phyloP scores from a whole-genome alignment of 208 protist species.

The Acanthamoeba sp. region DNA sequence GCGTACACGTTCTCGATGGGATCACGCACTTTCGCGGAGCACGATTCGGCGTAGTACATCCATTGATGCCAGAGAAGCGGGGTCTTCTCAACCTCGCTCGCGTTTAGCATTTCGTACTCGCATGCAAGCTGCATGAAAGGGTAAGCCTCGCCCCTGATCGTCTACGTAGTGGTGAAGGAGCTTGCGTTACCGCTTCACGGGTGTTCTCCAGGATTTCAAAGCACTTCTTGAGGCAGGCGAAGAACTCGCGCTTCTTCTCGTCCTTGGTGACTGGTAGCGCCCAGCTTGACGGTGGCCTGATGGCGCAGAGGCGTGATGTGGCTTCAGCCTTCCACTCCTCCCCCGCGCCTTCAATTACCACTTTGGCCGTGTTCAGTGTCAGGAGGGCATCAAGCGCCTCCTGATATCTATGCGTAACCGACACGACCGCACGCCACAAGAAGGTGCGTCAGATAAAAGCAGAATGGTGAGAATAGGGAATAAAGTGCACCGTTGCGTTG shows the following conservation, averaged over 20 bases:
- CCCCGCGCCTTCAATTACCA: background rate
- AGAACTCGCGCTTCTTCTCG: background rate
- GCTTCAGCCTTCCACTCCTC: background rate
- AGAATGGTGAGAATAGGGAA: too few relatives aligned
- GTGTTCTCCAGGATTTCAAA: background rate
- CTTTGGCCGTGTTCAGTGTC: background rate
- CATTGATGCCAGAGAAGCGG: background rate
- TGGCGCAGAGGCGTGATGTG: background rate
- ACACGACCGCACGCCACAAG: too few relatives aligned
- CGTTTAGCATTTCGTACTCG: background rate
- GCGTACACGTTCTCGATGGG: background rate
- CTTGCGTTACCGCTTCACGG: background rate
- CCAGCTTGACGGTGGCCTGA: background rate
- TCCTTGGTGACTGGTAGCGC: background rate
- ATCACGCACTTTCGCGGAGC: background rate
- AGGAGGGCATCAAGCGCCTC: background rate
- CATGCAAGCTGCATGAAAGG: background rate
- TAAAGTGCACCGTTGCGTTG: too few relatives aligned
- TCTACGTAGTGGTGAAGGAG: too few relatives aligned
- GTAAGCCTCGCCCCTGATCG: too few relatives aligned
- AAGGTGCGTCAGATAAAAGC: too few relatives aligned
- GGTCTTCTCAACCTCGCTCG: background rate
- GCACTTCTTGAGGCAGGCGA: background rate
- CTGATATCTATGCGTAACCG: background rate
- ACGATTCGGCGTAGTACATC: background rate